phyloP scores from a whole-genome alignment of 2,329 filamentous ascomycete genomes.

The Cadophora luteo-olivacea region DNA sequence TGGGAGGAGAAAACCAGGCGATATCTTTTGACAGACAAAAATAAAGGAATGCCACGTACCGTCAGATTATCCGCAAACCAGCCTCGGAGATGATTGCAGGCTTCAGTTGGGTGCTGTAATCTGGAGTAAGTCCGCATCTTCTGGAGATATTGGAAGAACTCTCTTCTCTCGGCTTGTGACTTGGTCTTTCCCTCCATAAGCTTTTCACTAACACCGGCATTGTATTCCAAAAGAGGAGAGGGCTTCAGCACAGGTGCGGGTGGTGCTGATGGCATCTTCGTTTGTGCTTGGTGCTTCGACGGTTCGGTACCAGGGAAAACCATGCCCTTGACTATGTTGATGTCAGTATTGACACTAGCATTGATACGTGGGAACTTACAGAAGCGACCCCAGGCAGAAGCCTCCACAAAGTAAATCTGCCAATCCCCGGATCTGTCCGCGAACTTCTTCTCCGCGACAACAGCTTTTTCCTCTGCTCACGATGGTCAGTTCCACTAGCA shows the following conservation, averaged over 20 bases:
- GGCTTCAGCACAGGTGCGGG: too few species aligned
- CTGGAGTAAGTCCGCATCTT: slow-evolving; percentile 28
- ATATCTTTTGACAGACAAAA: too few species aligned
- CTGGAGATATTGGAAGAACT: slow-evolving; percentile 36
- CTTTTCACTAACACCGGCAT: slow-evolving; percentile 17
- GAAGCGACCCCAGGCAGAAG: slow-evolving; percentile 16
- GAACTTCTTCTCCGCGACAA: neutral
- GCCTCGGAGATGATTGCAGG: slow-evolving; percentile 15
- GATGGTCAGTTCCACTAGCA: neutral
- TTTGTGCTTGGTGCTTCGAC: neutral
- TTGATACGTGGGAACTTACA: slow-evolving; percentile 15
- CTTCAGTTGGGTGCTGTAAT: neutral
- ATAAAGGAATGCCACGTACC: neutral
- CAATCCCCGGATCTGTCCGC: slow-evolving; percentile 14
- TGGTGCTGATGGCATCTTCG: neutral
- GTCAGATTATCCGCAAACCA: slow-evolving; percentile 28
- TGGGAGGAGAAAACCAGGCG: too few species aligned
- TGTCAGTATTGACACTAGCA: neutral
- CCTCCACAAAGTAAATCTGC: slow-evolving; percentile 20
- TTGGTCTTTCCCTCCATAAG: slow-evolving; percentile 33
- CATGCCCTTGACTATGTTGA: neutral
- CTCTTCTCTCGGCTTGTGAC: slow-evolving; percentile 13
- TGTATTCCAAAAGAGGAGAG: neutral
- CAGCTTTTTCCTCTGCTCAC: neutral
- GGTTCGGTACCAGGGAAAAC: slow-evolving; percentile 15